Percentiles rank a stretch among this genome's conserved stretches.
These are phyloP conservation scores for Earliella scabrosa DNA, from an alignment of 1,284 basidiomycete genomes.

Conservation along the genomic window DNA sequence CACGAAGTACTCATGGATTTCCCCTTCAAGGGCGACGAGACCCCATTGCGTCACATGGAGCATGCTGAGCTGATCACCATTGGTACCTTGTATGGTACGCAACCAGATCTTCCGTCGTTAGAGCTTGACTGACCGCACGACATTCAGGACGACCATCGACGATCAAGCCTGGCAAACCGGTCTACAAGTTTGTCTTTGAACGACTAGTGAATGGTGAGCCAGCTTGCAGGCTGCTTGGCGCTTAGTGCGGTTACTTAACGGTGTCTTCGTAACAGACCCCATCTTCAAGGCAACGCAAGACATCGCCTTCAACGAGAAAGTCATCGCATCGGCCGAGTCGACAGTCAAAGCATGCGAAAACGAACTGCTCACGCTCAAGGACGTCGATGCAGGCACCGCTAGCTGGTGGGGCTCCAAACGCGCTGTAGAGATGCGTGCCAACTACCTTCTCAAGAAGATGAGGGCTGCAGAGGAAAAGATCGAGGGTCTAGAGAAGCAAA, in stretches of 20 bases:
- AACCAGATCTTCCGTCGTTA: too few relatives aligned
- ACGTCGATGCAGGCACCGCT: slow-evolving; percentile 55
- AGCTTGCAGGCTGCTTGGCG: background rate
- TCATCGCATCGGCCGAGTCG: slow-evolving; percentile 69
- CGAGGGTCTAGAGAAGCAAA: slow-evolving; percentile 70
- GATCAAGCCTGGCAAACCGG: slow-evolving; percentile 90
- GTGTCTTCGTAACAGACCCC: slow-evolving; percentile 52
- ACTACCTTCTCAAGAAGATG: slow-evolving; percentile 81
- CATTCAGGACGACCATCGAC: slow-evolving; percentile 78
- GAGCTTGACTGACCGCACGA: too few relatives aligned
- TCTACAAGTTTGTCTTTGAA: slow-evolving; percentile 87
- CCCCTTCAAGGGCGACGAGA: slow-evolving; percentile 93
- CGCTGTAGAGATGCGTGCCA: slow-evolving; percentile 65
- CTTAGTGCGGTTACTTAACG: background rate
- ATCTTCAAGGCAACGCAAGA: slow-evolving; percentile 86
- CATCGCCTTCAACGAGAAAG: slow-evolving; percentile 76
- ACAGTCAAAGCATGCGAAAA: slow-evolving; percentile 76
- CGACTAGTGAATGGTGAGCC: slow-evolving; percentile 73
- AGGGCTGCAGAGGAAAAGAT: slow-evolving; percentile 68
- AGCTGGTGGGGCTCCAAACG: slow-evolving; percentile 52
- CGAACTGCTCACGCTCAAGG: slow-evolving; percentile 72
- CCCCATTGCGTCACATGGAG: slow-evolving; percentile 84
- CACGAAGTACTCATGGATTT: slow-evolving; percentile 83
- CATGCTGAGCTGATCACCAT: slow-evolving; percentile 89
- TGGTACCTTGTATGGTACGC: slow-evolving; percentile 72